Base-by-base conservation (phyloP, 1,284 basidiomycete species). In the Puccinia coronata region DNA sequence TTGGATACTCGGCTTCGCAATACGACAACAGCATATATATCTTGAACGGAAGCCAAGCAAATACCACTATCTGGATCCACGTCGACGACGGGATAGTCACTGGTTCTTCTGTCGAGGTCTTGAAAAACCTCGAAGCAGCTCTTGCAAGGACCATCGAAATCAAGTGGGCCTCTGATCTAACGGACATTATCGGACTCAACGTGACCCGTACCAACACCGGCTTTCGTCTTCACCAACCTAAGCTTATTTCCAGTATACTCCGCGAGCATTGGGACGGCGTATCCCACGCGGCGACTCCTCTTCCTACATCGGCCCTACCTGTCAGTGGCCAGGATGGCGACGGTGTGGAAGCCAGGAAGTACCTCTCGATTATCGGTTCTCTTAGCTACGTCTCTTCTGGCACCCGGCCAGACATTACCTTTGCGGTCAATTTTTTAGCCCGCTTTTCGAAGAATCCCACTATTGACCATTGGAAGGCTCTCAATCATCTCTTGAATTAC, bases 51-150 rank as follows among this genome's bases (percentile, higher is more conserved):
- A 25, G n/a, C 8, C 23, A 20, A 11, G 53, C 3, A 1, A 55
- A 18, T 55, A 14, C 12, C n/a, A 36, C 57, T 9, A 67, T 67
- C 34, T 67, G 63, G 63, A 41, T 67, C 14, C 63, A 67, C 36
- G 63, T 67, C 23, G 63, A 67, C 34, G 36, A 67, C 34, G 63
- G 63, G 12, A 41, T 67, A 5, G 34, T 67, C 23, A 67, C 36
- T 5, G 28, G 6, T 31, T 12, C 28, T 11, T 28, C 25, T 5
- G 9, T 8, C 5, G 63, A 34, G 20, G 23, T 23, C 9, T 34
- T 67, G 34, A 5, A 12, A 34, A 28, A 67, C 23, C 34, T 67
- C 6, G 36, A 67, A 34, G 8, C 20, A 8, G 28, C 12, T 28
- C 28, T 67, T 8, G 5, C n/a, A 9, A 41, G 6, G 12, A 5